Conservation (phyloP, 1,139 yeast genomes). For the Protomyces lactucae-debilis region DNA sequence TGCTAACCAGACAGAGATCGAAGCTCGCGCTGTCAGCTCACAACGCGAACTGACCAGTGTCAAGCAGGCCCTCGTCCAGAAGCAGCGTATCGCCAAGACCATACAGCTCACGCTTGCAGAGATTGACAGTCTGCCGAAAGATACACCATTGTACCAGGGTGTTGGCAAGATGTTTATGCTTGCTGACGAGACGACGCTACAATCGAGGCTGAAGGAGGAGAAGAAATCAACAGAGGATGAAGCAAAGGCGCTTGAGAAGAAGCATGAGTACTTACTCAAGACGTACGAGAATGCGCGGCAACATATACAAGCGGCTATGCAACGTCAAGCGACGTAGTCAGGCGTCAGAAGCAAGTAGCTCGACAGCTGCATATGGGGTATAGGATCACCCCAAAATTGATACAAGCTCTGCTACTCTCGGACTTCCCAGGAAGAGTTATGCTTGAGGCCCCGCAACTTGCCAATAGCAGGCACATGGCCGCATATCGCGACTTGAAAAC, state of each 20-base stretch:
- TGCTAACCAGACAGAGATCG: constrained; percentile 4
- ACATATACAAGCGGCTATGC: constrained; percentile 19
- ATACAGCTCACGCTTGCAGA: constrained; percentile 21
- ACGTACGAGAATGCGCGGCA: constrained; percentile 24
- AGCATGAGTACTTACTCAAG: constrained; percentile 11
- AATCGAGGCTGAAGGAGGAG: constrained; percentile 4
- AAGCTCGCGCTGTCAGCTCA: constrained; percentile 18
- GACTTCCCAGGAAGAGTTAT: no score
- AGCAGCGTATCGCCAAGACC: constrained; percentile 1
- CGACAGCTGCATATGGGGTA: no score
- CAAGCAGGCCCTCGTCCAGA: constrained; percentile 8
- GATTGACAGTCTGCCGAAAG: constrained; percentile 2
- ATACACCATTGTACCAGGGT: constrained; percentile 17
- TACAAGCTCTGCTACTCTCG: no score
- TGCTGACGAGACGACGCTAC: constrained; percentile 3
- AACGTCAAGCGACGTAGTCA: not conserved
- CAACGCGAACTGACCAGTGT: constrained; percentile 15
- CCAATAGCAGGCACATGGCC: no score
- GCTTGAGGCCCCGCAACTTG: no score
- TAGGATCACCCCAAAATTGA: no score
- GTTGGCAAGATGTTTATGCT: constrained; percentile 22
- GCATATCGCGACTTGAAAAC: no score
- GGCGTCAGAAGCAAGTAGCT: no score
- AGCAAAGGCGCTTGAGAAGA: constrained; percentile 14
- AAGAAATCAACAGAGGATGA: constrained; percentile 18